phyloP scores from a whole-genome alignment of 768 basidiomycete species.

The Lanmaoa pseudosensibilis region DNA sequence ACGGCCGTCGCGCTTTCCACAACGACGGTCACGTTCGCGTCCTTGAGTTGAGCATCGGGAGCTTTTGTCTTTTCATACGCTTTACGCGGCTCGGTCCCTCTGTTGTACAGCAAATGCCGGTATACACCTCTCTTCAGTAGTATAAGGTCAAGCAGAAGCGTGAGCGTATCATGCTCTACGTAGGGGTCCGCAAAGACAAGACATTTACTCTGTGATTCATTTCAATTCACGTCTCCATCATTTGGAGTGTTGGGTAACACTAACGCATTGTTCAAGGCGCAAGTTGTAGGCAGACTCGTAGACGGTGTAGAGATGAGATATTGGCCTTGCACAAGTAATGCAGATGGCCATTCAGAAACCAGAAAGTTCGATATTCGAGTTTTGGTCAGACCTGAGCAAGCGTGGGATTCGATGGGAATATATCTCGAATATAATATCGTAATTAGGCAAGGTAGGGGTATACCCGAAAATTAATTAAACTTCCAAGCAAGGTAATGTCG shows the following conservation, averaged over 20 bases:
- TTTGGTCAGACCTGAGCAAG: neutral
- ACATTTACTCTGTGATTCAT: constrained; percentile 50
- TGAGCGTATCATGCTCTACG: constrained; percentile 78
- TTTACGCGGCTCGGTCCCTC: constrained; percentile 64
- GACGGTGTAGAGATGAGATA: constrained; percentile 73
- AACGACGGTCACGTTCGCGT: neutral
- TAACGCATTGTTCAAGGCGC: constrained; percentile 80
- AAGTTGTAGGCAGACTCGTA: constrained; percentile 79
- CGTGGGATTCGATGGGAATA: constrained; percentile 17
- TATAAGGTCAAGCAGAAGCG: constrained; percentile 75
- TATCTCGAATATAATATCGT: neutral
- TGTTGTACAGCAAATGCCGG: constrained; percentile 78
- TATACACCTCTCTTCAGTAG: constrained; percentile 81
- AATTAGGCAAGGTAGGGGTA: too few species aligned
- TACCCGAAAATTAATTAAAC: too few species aligned
- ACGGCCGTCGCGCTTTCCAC: neutral
- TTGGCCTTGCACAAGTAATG: constrained; percentile 67
- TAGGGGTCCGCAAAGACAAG: constrained; percentile 79
- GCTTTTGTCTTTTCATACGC: constrained; percentile 25
- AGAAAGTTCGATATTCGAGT: too few species aligned
- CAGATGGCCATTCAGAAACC: constrained; percentile 70
- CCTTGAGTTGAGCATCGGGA: neutral
- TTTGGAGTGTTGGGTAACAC: constrained; percentile 30
- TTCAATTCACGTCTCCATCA: constrained; percentile 5
- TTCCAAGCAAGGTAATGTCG: too few species aligned